These are phyloP conservation scores for Lithospermum erythrorhizon DNA, from an alignment of 257 asterid genomes.

Conservation along the genomic window DNA sequence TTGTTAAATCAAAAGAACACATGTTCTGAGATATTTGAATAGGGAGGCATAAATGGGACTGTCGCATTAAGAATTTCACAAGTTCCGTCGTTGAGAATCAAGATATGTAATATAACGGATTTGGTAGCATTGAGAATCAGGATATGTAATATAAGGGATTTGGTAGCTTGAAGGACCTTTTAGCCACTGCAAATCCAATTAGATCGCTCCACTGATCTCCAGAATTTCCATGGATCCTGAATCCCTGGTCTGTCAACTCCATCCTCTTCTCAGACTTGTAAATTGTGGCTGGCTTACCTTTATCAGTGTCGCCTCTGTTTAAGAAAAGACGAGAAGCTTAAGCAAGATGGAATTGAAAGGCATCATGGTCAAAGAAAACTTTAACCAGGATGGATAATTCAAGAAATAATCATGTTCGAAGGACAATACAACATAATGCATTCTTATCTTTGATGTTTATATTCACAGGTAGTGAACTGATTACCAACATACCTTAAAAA, in stretches of 20 bases:
- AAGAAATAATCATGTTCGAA: no score
- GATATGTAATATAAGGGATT: slow-evolving; percentile 62
- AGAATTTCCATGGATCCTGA: slow-evolving; percentile 55
- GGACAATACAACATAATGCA: no score
- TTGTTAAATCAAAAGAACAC: no score
- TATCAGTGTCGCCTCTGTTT: slow-evolving; percentile 52
- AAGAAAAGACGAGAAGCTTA: slow-evolving; percentile 3
- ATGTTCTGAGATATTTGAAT: no score
- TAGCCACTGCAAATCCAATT: slow-evolving; percentile 52
- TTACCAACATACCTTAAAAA: slow-evolving; percentile 46
- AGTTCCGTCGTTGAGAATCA: slow-evolving; percentile 10
- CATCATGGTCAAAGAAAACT: not conserved
- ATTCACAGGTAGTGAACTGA: not conserved
- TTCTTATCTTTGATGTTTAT: not conserved
- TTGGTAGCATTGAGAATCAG: slow-evolving; percentile 45
- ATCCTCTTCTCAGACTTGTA: slow-evolving; percentile 74
- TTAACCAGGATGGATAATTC: no score
- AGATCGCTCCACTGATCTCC: slow-evolving; percentile 97
- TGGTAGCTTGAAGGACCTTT: slow-evolving; percentile 77
- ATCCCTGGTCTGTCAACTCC: slow-evolving; percentile 73
- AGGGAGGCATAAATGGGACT: no score
- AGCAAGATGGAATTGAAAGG: not conserved
- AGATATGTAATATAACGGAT: slow-evolving; percentile 56
- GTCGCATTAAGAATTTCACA: not conserved
- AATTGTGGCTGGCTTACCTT: slow-evolving; percentile 43